Conservation (phyloP, 1,284 basidiomycete species). For the Grifola frondosa region DNA sequence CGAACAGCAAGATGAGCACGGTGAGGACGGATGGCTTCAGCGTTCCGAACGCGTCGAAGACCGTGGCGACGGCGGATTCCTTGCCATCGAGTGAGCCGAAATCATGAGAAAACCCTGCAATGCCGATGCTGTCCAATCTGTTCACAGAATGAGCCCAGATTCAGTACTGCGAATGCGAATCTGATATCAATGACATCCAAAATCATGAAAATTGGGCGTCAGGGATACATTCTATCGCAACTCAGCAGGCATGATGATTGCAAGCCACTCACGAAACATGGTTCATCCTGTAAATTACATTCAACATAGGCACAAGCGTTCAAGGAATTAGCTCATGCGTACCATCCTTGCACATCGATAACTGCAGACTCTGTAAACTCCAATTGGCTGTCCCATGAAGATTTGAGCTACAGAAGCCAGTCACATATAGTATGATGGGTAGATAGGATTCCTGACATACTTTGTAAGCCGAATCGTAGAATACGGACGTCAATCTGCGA, state of each 20-base stretch:
- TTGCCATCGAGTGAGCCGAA: constrained; percentile 54
- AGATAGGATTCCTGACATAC: constrained; percentile 35
- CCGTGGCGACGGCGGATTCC: constrained; percentile 41
- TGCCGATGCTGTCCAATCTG: constrained; percentile 59
- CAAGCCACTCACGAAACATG: constrained; percentile 46
- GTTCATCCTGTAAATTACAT: constrained; percentile 43
- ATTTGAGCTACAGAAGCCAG: constrained; percentile 40
- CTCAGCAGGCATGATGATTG: too few species aligned
- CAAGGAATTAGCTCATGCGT: background rate
- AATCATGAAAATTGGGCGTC: too few species aligned
- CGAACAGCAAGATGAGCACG: constrained; percentile 40
- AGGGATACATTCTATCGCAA: too few species aligned
- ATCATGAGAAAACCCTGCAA: constrained; percentile 57
- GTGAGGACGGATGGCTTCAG: constrained; percentile 24
- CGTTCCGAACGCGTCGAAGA: constrained; percentile 44
- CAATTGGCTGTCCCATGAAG: constrained; percentile 49
- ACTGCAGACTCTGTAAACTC: constrained; percentile 35
- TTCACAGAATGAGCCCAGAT: too few species aligned
- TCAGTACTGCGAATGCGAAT: too few species aligned
- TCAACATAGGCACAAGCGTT: constrained; percentile 12
- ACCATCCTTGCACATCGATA: constrained; percentile 52
- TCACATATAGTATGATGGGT: background rate
- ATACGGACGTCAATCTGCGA: constrained; percentile 34
- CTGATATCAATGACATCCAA: too few species aligned
- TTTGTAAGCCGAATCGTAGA: constrained; percentile 50